These are phyloP conservation scores for Lumnitzera racemosa DNA, from an alignment of 345 rosid species.

Conservation along the genomic window DNA sequence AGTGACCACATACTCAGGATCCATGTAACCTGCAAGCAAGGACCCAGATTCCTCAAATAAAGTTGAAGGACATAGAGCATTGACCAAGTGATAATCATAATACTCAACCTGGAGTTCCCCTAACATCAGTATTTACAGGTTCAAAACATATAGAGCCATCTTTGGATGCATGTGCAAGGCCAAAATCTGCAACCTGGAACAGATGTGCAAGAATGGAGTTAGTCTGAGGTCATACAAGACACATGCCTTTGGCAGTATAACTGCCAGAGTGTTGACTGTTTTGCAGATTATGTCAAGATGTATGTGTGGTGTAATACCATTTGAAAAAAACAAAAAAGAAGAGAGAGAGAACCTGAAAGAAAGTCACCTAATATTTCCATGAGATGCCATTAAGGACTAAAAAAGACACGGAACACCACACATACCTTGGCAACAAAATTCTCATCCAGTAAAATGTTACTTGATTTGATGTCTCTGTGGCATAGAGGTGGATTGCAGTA, in stretches of 20 bases:
- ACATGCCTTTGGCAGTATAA: too few species aligned
- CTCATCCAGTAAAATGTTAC: slow-evolving; percentile 88
- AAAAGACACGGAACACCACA: neutral
- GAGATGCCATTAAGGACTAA: too few species aligned
- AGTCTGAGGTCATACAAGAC: too few species aligned
- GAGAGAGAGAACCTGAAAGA: too few species aligned
- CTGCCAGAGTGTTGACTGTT: too few species aligned
- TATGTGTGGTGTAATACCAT: neutral
- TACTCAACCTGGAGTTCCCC: slow-evolving; percentile 94
- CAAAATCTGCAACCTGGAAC: slow-evolving; percentile 92
- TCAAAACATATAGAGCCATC: slow-evolving; percentile 85
- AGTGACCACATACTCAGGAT: slow-evolving; percentile 83
- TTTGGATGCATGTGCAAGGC: slow-evolving; percentile 87
- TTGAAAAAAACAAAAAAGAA: neutral
- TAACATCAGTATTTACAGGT: slow-evolving; percentile 72
- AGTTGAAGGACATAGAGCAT: too few species aligned
- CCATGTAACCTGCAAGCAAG: slow-evolving; percentile 71
- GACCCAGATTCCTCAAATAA: slow-evolving; percentile 3
- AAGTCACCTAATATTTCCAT: too few species aligned
- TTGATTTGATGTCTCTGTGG: slow-evolving; percentile 94
- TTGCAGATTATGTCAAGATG: too few species aligned
- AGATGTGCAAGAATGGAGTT: slow-evolving; percentile 1
- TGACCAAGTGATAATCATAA: slow-evolving; percentile 1
- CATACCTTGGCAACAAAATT: slow-evolving; percentile 84
- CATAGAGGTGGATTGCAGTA: slow-evolving; percentile 96